Percentiles rank a stretch among this genome's conserved stretches.
Conservation (phyloP, 768 basidiomycete species). For the Candolleomyces eurysporus region DNA sequence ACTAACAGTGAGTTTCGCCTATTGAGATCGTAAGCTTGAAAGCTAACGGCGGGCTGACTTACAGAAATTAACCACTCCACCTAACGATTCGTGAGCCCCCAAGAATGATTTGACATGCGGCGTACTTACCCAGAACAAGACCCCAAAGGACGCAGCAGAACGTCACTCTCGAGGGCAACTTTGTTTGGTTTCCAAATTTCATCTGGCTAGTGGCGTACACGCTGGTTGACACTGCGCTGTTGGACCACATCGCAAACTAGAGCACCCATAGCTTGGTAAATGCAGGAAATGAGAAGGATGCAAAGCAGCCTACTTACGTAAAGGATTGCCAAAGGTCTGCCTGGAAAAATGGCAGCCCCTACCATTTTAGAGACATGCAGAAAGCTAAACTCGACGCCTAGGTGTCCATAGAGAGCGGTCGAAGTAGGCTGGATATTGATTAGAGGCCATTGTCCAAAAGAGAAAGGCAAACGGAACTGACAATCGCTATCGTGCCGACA, state of each 20-base stretch:
- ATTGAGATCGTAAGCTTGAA: not conserved
- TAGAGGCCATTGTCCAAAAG: not conserved
- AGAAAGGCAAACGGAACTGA: not conserved
- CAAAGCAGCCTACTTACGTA: slow-evolving; percentile 40
- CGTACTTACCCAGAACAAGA: slow-evolving; percentile 48
- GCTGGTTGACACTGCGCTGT: slow-evolving; percentile 56
- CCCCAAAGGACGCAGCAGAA: slow-evolving; percentile 68
- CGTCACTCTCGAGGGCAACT: slow-evolving; percentile 66
- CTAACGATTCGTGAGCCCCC: slow-evolving; percentile 14
- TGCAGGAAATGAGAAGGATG: not conserved
- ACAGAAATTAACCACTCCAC: slow-evolving; percentile 40
- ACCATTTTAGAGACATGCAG: slow-evolving; percentile 57
- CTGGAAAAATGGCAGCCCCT: slow-evolving; percentile 57
- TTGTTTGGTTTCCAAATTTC: slow-evolving; percentile 71
- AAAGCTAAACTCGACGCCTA: slow-evolving; percentile 1
- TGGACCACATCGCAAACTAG: slow-evolving; percentile 69
- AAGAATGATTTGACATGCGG: not conserved
- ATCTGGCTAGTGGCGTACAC: slow-evolving; percentile 55
- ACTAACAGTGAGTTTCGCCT: slow-evolving; percentile 23
- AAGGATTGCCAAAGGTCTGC: slow-evolving; percentile 66
- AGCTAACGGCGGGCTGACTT: slow-evolving; percentile 2
- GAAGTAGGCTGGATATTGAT: not conserved
- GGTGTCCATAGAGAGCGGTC: not conserved
- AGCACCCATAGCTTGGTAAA: not conserved
- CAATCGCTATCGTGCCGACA: not conserved